Base-by-base conservation (phyloP, 2,329 filamentous ascomycete species). In the Colletotrichum tropicicola region DNA sequence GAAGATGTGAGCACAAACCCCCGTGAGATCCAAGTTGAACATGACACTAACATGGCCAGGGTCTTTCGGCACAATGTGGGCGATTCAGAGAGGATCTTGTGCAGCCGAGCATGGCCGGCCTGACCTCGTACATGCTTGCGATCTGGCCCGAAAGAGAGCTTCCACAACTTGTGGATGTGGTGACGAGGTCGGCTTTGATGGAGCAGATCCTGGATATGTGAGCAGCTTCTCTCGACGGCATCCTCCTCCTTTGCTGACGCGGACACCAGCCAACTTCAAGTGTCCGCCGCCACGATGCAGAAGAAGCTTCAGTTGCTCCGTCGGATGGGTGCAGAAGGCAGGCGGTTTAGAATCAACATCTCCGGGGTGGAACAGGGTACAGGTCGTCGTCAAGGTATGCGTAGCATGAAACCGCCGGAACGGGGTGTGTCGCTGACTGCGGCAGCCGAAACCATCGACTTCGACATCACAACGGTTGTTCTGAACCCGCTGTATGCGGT, bases 101-200 rank as follows among this genome's bases (percentile, higher is more conserved):
- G 0, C 65, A 69, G 9, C 74, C 74, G 10, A 58, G 57, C 5
- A 48, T 68, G 3, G 32, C 30, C 9, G 43, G 43, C 3, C 35
- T 74, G 15, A 69, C 52, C 5, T 60, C 69, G n/a, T 69, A 74
- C 3, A 67, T 71, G 65, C 71, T 75, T 35, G 65, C 66, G 4
- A 73, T 76, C 10, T 77, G 73, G 75, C 70, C 73, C 13, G 74
- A 75, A 37, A 72, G 66, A 19, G 69, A 73, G 5, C 59, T 68
- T 10, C 41, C 64, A 3, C 69, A 69, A 19, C 68, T 76, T 6
- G 70, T 77, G 5, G 73, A 75, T 27, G 71, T 75, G 5, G 71
- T 76, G 2, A 76, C 71, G 0, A 67, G 68, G 5, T 74, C 75
- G 5, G 74, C 74, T 23, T 70, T 77, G 59, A 77, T 77, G 75